phyloP scores from a whole-genome alignment of 2,329 filamentous ascomycete genomes.

The Pyrenophora graminea region DNA sequence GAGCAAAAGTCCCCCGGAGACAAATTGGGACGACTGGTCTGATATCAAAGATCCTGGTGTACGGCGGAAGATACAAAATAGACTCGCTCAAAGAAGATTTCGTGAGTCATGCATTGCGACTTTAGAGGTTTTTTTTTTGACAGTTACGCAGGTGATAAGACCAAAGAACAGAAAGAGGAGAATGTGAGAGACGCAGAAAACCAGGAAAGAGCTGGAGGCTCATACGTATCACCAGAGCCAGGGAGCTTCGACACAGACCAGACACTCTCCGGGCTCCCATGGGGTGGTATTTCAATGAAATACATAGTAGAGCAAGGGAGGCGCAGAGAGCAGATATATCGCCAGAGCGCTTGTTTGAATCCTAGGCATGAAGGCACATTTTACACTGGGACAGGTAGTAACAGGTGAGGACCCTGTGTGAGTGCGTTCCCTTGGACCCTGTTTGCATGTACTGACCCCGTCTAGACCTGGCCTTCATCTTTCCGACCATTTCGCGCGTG shows the following conservation, averaged over 20 bases:
- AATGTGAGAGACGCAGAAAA: conserved; percentile 67
- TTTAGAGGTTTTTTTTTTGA: conserved; percentile 1
- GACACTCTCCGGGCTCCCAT: conserved; percentile 66
- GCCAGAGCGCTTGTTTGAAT: conserved; percentile 47
- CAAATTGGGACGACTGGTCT: conserved; percentile 65
- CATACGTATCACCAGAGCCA: conserved; percentile 65
- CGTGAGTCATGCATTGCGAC: conserved; percentile 56
- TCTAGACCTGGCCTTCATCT: conserved; percentile 42
- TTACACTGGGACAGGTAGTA: conserved; percentile 22
- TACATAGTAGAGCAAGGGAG: conserved; percentile 54
- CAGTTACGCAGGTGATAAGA: conserved; percentile 65
- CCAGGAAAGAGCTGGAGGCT: conserved; percentile 64
- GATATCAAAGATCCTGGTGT: conserved; percentile 71
- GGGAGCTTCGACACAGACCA: conserved; percentile 59
- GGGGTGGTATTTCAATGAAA: conserved; percentile 68
- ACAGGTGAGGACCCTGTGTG: conserved; percentile 43
- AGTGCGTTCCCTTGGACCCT: conserved; percentile 31
- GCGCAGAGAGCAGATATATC: conserved; percentile 51
- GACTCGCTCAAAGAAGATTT: conserved; percentile 75
- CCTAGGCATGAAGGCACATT: conserved; percentile 46
- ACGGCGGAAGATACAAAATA: conserved; percentile 74
- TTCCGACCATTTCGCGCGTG: conserved; percentile 48
- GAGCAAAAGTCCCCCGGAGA: conserved; percentile 22
- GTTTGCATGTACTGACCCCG: conserved; percentile 25
- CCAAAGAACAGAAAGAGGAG: conserved; percentile 68